phyloP scores from a whole-genome alignment of 805 yeast species.

The Candida sphagnicola region DNA sequence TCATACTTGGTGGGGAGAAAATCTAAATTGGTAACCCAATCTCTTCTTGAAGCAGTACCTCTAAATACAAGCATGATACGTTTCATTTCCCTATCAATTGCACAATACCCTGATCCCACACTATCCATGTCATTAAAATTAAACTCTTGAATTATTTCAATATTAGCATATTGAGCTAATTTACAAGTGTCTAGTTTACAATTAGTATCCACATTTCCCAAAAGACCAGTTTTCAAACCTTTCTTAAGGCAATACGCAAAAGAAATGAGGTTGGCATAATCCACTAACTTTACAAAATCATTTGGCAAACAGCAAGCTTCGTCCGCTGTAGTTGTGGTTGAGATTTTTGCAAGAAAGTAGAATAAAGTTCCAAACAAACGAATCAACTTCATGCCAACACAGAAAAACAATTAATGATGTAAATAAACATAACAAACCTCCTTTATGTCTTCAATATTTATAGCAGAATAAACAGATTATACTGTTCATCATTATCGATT shows the following conservation, averaged over 20 bases:
- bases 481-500: too few species aligned
- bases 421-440: too few species aligned
- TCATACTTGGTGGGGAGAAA: conserved; percentile 43
- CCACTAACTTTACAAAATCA: conserved; percentile 20
- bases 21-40: conserved; percentile 59
- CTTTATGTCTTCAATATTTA: too few species aligned
- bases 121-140: conserved; percentile 40
- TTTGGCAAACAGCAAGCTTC: neutral
- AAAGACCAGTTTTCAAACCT: conserved; percentile 21
- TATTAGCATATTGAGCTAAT: conserved; percentile 13
- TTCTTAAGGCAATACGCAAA: conserved; percentile 34
- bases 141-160: conserved; percentile 38
- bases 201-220: conserved; percentile 16
- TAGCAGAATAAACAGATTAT: too few species aligned
- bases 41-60: conserved; percentile 60
- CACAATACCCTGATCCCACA: conserved; percentile 52
- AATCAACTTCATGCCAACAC: too few species aligned
- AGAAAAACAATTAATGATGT: too few species aligned
- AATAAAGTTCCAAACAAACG: too few species aligned
- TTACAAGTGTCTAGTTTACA: conserved; percentile 26
- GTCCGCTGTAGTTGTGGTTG: neutral
- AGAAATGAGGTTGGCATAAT: conserved; percentile 32
- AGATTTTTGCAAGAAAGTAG: neutral
- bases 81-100: conserved; percentile 41
- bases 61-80: conserved; percentile 52